Base-by-base conservation (phyloP, 805 yeast genomes). In the Maudiozyma pseudohumilis region DNA sequence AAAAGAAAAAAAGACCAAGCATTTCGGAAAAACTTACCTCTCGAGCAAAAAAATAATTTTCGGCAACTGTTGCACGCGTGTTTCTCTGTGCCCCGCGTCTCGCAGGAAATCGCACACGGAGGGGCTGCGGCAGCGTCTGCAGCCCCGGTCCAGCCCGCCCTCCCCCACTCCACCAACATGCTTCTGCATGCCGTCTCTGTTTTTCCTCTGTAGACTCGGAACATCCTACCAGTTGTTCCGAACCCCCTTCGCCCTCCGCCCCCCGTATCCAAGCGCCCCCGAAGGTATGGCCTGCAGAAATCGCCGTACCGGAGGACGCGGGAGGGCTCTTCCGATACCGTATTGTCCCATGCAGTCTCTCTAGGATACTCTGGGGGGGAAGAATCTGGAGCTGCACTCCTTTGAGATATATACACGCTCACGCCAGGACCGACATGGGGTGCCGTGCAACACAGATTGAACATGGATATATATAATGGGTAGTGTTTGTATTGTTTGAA, bases 151-250 rank as follows among this genome's bases (percentile, higher is more conserved):
- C 15, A 13, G 23, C 32, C 18, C n/a, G 12, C 18, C 32, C 32
- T 11, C 11, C 25, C 32, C 22, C 23, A 29, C 32, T 19, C 32
- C 32, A 29, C 23, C 12, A 29, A 17, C 22, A 19, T 29, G 32
- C 32, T 29, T 29, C 22, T 29, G 32, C 32, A 29, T 29, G n/a
- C n/a, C n/a, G 21, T 29, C 20, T 29, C 24, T 29, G n/a, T 29
- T 16, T 28, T 29, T 23, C 13, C 32, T 23, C 12, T 17, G n/a
- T n/a, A n/a, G n/a, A n/a, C 23, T 19, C 32, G 32, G 32, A 29
- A 29, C 18, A 29, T 19, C 18, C 12, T 29, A 17, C 18, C 18
- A 18, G 16, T 28, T 28, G 16, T 28, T 28, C 31, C 31, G 31
- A 28, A 11, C 20, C 8, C 3, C 11, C 16, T 15, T 12, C 11